phyloP scores from a whole-genome alignment of 2,329 filamentous ascomycete genomes.

The Ascochyta lentis region DNA sequence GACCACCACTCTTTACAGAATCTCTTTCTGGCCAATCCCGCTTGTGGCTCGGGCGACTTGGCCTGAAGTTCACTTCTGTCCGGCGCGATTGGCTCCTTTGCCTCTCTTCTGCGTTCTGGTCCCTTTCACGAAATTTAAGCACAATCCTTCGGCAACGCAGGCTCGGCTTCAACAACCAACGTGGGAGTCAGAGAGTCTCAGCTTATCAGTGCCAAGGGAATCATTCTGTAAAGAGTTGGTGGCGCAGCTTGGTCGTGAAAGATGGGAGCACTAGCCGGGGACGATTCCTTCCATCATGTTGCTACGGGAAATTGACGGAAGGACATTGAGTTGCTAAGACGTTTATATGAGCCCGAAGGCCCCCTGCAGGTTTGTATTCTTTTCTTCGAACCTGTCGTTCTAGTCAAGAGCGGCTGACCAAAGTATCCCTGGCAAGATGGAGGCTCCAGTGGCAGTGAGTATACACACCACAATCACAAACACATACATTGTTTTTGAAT shows the following conservation, averaged over 20 bases:
- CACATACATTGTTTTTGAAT: neutral
- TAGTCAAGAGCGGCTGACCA: neutral
- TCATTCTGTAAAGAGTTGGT: conserved; percentile 22
- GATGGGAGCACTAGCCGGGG: conserved; percentile 19
- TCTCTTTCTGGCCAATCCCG: conserved; percentile 17
- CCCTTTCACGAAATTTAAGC: conserved; percentile 15
- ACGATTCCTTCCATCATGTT: conserved; percentile 8
- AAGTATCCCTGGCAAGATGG: conserved; percentile 13
- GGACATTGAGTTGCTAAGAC: conserved; percentile 1
- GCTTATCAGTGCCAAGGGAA: conserved; percentile 46
- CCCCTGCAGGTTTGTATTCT: conserved; percentile 17
- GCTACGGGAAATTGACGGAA: conserved; percentile 20
- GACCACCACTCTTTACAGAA: conserved; percentile 22
- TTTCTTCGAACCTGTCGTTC: conserved; percentile 6
- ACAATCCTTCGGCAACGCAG: conserved; percentile 12
- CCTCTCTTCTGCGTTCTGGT: conserved; percentile 5
- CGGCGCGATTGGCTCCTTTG: conserved; percentile 16
- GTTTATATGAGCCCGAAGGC: conserved; percentile 29
- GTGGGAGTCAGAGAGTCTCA: conserved; percentile 14
- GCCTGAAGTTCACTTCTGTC: conserved; percentile 17
- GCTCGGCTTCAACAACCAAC: conserved; percentile 19
- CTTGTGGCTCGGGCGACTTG: conserved; percentile 16
- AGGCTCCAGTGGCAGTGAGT: conserved; percentile 28
- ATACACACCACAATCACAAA: neutral
- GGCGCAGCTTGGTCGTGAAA: conserved; percentile 21